phyloP scores from a whole-genome alignment of 2,329 filamentous ascomycete species.

The Harringtonia lauricola region DNA sequence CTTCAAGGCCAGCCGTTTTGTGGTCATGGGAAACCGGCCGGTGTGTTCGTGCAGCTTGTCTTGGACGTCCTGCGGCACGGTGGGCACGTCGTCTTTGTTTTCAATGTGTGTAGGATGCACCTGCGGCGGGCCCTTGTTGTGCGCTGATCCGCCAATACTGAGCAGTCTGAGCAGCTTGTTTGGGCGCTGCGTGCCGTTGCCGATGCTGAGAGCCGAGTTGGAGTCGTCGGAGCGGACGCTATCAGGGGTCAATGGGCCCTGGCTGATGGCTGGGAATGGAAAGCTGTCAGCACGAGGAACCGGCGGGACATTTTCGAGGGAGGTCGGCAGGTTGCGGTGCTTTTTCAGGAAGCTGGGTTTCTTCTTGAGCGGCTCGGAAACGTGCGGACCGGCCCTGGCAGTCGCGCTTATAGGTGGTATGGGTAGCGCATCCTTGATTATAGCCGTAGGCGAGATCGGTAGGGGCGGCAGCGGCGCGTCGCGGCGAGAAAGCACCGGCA shows the following conservation, averaged over 20 bases:
- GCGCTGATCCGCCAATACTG: conserved; percentile 20
- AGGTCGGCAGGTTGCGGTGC: conserved; percentile 11
- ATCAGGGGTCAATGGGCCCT: conserved; percentile 16
- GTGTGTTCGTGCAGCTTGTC: conserved; percentile 24
- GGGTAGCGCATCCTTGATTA: too few relatives aligned
- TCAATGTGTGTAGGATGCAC: conserved; percentile 11
- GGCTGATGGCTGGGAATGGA: conserved; percentile 14
- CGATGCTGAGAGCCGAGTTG: conserved; percentile 22
- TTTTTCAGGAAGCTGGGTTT: conserved; percentile 3
- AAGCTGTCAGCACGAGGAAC: conserved; percentile 8
- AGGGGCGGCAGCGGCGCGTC: too few relatives aligned
- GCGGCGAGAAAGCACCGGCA: too few relatives aligned
- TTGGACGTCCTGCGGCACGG: conserved; percentile 23
- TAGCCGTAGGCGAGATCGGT: too few relatives aligned
- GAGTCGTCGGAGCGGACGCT: conserved; percentile 18
- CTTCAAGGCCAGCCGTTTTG: conserved; percentile 25
- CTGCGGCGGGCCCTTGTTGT: conserved; percentile 17
- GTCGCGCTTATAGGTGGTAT: too few relatives aligned
- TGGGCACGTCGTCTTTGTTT: conserved; percentile 18
- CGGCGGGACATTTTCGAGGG: conserved; percentile 11
- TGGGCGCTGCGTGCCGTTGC: conserved; percentile 22
- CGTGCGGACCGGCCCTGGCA: too few relatives aligned
- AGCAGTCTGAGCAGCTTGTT: conserved; percentile 29
- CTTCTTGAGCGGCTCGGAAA: too few relatives aligned
- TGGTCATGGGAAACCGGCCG: conserved; percentile 21